Evolutionary conservation across 495 filamentous ascomycete genomes (phyloP), one percentile per base, ranked within the genome.

Genomic region (Talaromyces ruber): DNA sequence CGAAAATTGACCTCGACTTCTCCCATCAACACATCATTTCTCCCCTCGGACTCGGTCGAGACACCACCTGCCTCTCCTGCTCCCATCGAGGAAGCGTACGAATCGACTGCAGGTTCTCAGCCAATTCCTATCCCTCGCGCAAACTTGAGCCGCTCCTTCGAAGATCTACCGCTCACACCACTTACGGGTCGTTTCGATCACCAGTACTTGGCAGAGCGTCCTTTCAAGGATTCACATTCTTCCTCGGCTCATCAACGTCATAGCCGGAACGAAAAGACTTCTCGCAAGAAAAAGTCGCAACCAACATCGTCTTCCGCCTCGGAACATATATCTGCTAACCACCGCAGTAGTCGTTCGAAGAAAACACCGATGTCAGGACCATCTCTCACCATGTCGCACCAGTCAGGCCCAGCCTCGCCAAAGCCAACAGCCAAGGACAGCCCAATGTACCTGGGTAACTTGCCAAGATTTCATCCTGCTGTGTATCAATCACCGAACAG

Each of bases 1-100:
- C 88, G 93, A 59, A 93, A 90, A 67, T 76, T 76, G 57, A 79
- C 75, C 64, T 91, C 91, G 54, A 92, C 88, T 25, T 80, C 82
- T 34, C 76, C 65, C 79, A 79, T 79, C 22, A 86, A 76, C 71
- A 88, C 62, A 39, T 87, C 87, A 74, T 88, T 89, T 50, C 3
- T 85, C 80, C 88, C 88, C 88, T n/a, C 82, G 70, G 6, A 79
- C 79, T 59, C 71, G 52, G 74, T 87, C 88, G 62, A 89, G 72
- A 73, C 86, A 80, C 58, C 82, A 70, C 64, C 76, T 16, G 74
- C 73, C 14, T 71, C 69, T 26, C 66, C 62, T 47, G 56, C 62
- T 45, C 65, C 62, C 50, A 62, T 69, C 26, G 55, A 59, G 25
- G 69, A 71, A 21, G 64, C 63, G 7, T 57, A 63, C 43, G 52